Evolutionary conservation across 768 basidiomycete species (phyloP).

Genomic region (Hortiboletus flavorubellus): DNA sequence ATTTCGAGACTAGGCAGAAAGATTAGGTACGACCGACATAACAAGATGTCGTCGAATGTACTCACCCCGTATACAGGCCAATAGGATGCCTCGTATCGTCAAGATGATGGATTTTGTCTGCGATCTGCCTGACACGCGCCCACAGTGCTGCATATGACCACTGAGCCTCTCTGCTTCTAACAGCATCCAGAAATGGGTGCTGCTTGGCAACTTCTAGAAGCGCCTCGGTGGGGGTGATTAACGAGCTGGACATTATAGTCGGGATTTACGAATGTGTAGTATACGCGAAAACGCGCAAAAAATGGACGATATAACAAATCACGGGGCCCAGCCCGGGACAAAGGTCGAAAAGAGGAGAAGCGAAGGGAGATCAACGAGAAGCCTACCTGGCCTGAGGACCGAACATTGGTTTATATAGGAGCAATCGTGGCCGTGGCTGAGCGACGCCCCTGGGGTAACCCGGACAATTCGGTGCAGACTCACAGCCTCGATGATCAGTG

Average conservation of each 20-base stretch:
- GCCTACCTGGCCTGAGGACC: not conserved
- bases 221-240: conserved; percentile 28
- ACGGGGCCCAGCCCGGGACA: conserved; percentile 17
- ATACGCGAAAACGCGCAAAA: not conserved
- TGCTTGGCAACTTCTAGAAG: conserved; percentile 31
- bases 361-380: conserved; percentile 11
- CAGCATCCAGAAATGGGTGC: conserved; percentile 21
- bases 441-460: not conserved
- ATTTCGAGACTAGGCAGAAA: conserved; percentile 22
- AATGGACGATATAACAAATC: not conserved
- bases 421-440: not conserved
- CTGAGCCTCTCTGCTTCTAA: conserved; percentile 13
- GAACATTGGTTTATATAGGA: conserved; percentile 15
- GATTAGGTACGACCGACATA: not conserved
- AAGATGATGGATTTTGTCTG: conserved; percentile 21
- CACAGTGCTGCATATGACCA: conserved; percentile 31
- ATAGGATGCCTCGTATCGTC: conserved; percentile 22
- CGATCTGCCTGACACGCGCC: conserved; percentile 27
- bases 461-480: not conserved
- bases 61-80: conserved; percentile 27
- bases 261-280: not conserved
- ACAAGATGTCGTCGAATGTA: not conserved
- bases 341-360: conserved; percentile 6
- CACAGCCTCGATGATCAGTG: not conserved
- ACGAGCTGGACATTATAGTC: conserved; percentile 9